These are phyloP conservation scores for Golubevia pallescens DNA, from an alignment of 1,284 basidiomycete genomes.

Conservation along the genomic window DNA sequence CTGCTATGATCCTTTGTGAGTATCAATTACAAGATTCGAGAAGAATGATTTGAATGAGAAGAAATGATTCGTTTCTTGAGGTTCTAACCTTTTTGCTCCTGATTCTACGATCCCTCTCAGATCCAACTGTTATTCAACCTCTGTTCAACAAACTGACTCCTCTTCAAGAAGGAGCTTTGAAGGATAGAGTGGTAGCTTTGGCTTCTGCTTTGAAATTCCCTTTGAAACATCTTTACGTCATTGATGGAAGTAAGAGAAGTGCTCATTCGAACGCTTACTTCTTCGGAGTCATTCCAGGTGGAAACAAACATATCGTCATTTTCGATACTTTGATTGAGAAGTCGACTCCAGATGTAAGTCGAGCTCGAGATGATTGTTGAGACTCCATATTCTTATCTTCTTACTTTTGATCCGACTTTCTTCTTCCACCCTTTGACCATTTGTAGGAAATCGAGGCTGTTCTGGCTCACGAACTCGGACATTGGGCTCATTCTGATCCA, in stretches of 20 bases:
- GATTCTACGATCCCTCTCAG: no score
- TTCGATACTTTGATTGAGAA: conserved; percentile 95
- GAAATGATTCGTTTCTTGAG: not conserved
- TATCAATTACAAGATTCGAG: no score
- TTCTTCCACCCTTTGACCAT: not conserved
- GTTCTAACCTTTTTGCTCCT: not conserved
- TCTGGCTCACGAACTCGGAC: conserved; percentile 86
- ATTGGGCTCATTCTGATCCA: conserved; percentile 87
- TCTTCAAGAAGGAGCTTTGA: conserved; percentile 67
- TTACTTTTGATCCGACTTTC: not conserved
- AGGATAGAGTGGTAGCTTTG: conserved; percentile 49
- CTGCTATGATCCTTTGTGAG: conserved; percentile 62
- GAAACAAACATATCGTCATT: conserved; percentile 74
- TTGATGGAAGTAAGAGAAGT: conserved; percentile 93
- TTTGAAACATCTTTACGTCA: conserved; percentile 91
- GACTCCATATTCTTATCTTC: not conserved
- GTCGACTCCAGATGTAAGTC: conserved; percentile 80
- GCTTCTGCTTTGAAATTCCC: conserved; percentile 78
- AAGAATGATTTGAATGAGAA: no score
- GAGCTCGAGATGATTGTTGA: conserved; percentile 68
- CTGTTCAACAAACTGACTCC: conserved; percentile 96
- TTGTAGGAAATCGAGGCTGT: conserved; percentile 55
- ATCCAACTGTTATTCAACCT: conserved; percentile 90
- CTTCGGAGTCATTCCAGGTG: conserved; percentile 54
- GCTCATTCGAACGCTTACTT: conserved; percentile 85